These are phyloP conservation scores for Copromyces sp. DNA, from an alignment of 495 filamentous ascomycete genomes.

Conservation along the genomic window DNA sequence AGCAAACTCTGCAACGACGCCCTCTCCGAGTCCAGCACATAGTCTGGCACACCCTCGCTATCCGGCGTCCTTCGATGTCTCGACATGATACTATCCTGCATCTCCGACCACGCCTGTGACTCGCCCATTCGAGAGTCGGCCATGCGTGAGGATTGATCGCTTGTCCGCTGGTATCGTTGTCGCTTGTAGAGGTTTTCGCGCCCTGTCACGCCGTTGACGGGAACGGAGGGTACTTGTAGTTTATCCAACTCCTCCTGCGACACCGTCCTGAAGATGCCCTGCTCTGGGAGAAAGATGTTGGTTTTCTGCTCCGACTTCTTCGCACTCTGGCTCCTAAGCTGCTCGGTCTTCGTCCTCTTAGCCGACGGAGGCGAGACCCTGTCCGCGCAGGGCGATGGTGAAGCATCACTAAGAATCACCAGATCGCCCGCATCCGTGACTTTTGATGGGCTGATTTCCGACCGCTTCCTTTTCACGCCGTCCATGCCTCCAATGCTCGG, in stretches of 20 bases:
- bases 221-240: conserved; percentile 12
- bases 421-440: conserved; percentile 33
- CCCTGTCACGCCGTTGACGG: neutral
- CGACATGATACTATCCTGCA: neutral
- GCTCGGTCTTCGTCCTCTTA: conserved; percentile 21
- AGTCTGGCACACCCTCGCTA: neutral
- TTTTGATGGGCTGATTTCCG: conserved; percentile 9
- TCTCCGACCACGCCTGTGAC: neutral
- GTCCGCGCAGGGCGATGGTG: conserved; percentile 6
- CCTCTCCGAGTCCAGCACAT: neutral
- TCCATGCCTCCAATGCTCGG: conserved; percentile 7
- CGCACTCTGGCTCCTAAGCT: conserved; percentile 6
- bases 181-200: neutral
- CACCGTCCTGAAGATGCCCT: conserved; percentile 43
- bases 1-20: neutral
- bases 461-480: conserved; percentile 22
- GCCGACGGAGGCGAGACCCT: conserved; percentile 6
- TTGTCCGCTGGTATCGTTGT: conserved; percentile 13
- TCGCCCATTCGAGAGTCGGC: conserved; percentile 7
- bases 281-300: conserved; percentile 38
- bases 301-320: conserved; percentile 22
- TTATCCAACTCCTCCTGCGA: conserved; percentile 33
- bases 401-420: conserved; percentile 30
- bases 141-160: conserved; percentile 16
- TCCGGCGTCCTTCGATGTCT: neutral